Base-by-base conservation (phyloP, 805 yeast species). In the Sugiyamaella floridensis region DNA sequence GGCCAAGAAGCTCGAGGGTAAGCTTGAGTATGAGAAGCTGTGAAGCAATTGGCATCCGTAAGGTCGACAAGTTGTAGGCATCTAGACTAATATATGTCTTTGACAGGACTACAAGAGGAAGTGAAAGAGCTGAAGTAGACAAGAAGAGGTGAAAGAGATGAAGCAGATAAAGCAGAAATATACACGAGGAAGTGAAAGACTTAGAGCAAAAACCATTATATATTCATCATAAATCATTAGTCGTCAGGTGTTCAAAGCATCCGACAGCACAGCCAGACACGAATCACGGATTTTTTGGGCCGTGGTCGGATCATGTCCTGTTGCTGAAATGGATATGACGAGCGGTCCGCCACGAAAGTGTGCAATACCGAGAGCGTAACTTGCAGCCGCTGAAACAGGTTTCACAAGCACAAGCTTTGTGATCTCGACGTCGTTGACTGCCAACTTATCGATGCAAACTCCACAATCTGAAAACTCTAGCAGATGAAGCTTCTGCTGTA, bases 1-100 rank as follows among this genome's bases (percentile, higher is more conserved):
- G 69, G 85, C 89, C 51, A 93, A 93, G 85, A 93, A 93, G 72
- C 79, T 93, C 70, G 99, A 93, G 75, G 98, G 98, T 58, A 86
- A 87, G 69, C 73, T 92, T 57, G 98, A 92, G 64, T 93, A 93
- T 70, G 95, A 93, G 75, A 93, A 93, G 77, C 75, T 93, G 67
- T 93, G 74, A 20, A 19, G 32, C n/a, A 16, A 16, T 44, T 75
- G 98, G 98, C 58, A 86, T 87, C 69, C 73, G 92, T 57, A 98
- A 92, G 63, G 93, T 93, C 70, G 95, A 93, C 75, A 93, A 93
- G 77, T 74, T 93, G 67, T 93, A 32, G n/a, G 37, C 37, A 32
- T 32, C 37, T 32, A 32, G 37, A 32, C 37, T 32, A 32, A 32
- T 32, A 14, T 4, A 32, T 10, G 12, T 14, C n/a, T 32, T 14